A percentile compares a stretch with the other conserved stretches of the same genome.
These are phyloP conservation scores for Penicillium cosmopolitanum DNA, from an alignment of 495 filamentous ascomycete species.

Conservation along the genomic window DNA sequence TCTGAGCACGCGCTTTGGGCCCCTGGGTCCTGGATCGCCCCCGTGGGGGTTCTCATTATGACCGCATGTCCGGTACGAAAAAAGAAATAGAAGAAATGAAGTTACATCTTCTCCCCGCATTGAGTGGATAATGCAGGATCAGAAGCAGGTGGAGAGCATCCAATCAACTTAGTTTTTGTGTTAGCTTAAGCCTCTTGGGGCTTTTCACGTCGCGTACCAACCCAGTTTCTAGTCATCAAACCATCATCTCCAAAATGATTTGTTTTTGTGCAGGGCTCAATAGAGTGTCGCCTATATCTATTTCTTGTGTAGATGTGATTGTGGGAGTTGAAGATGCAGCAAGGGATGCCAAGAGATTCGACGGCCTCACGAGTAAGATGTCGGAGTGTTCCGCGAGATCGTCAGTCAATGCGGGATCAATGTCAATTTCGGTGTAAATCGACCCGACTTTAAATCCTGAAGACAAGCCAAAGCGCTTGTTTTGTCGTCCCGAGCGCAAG, in stretches of 20 bases:
- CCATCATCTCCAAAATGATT: not conserved
- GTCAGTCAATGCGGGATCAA: not conserved
- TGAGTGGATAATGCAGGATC: constrained; percentile 3
- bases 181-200: not conserved
- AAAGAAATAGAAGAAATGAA: constrained; percentile 3
- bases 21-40: constrained; percentile 1
- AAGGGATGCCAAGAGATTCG: not conserved
- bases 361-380: not conserved
- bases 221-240: not conserved
- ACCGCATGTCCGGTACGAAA: constrained; percentile 1
- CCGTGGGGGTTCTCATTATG: constrained; percentile 6
- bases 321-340: not conserved
- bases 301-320: not conserved
- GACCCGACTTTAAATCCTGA: not conserved
- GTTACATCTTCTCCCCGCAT: constrained; percentile 15
- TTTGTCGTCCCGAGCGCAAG: not conserved
- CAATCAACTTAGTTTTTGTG: constrained; percentile 13
- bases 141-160: constrained; percentile 14
- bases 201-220: no score
- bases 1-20: constrained; percentile 6
- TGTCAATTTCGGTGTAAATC: not conserved
- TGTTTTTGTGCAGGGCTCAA: no score
- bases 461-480: not conserved
- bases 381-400: not conserved
- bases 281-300: no score